Evolutionary conservation across 106 monocot species (phyloP).

Genomic region (Dioscorea alata): DNA sequence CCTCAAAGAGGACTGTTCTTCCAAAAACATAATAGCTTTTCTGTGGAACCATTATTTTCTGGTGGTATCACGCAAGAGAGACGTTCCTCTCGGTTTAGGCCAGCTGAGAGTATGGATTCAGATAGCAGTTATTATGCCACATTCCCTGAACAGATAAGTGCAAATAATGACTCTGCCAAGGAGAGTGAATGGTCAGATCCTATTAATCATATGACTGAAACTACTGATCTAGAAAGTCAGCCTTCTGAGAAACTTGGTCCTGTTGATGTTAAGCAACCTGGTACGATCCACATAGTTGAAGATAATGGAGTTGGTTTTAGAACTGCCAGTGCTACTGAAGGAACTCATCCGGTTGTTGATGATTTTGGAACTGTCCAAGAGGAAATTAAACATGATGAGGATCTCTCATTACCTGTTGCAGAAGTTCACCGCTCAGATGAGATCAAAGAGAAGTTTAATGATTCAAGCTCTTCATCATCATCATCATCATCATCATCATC

Average conservation of each 20-base stretch:
- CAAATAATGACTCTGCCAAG: conserved; percentile 33
- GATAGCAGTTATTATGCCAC: conserved; percentile 9
- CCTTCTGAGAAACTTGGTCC: conserved; percentile 22
- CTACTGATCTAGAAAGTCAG: conserved; percentile 9
- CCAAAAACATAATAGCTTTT: conserved; percentile 46
- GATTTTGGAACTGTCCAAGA: conserved; percentile 2
- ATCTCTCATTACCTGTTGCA: neutral
- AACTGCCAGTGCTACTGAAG: conserved; percentile 6
- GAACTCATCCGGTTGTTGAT: neutral
- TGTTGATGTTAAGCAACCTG: conserved; percentile 13
- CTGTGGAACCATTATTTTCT: conserved; percentile 28
- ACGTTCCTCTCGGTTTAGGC: conserved; percentile 21
- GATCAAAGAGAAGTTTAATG: conserved; percentile 24
- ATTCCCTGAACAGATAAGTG: conserved; percentile 23
- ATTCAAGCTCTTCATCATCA: conserved; percentile 23
- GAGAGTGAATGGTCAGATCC: neutral
- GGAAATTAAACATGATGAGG: conserved; percentile 6
- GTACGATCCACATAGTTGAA: conserved; percentile 4
- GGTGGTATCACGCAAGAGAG: conserved; percentile 23
- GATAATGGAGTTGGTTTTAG: conserved; percentile 6
- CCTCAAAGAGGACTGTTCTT: conserved; percentile 25
- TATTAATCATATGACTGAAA: conserved; percentile 4
- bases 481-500: conserved; percentile 31
- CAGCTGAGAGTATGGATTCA: conserved; percentile 30
- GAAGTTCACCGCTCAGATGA: conserved; percentile 8